Evolutionary conservation across 345 rosid species (phyloP).

Genomic region (Populus euphratica): DNA sequence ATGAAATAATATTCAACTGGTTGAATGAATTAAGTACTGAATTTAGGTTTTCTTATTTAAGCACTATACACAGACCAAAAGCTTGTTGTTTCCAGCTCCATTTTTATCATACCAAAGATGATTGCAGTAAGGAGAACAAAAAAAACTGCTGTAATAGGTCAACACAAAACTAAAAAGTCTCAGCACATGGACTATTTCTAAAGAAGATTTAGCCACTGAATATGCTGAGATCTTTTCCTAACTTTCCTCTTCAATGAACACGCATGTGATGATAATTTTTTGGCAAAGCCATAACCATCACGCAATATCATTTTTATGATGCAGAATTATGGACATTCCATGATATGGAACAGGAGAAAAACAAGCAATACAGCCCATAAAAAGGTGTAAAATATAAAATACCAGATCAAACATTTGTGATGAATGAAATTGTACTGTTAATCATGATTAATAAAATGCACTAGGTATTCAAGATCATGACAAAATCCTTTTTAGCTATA

Average conservation of each 20-base stretch:
- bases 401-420: background rate
- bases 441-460: background rate
- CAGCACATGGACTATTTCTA: background rate
- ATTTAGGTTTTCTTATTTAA: background rate
- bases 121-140: background rate
- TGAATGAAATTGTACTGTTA: background rate
- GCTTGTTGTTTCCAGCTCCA: background rate
- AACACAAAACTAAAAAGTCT: background rate
- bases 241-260: background rate
- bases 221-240: background rate
- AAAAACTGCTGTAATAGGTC: background rate
- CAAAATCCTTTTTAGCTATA: background rate
- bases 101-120: background rate
- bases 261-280: background rate
- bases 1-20: constrained; percentile 12
- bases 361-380: background rate
- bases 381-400: background rate
- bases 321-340: constrained; percentile 1
- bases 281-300: constrained; percentile 9
- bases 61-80: background rate
- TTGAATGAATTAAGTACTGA: constrained; percentile 4
- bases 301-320: constrained; percentile 10
- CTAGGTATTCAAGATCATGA: background rate
- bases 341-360: background rate
- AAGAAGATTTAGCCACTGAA: background rate